A percentile compares a stretch with the other conserved stretches of the same genome.
Evolutionary conservation across 73 alveolate genomes (phyloP).

Genomic region (Blepharisma stoltei): DNA sequence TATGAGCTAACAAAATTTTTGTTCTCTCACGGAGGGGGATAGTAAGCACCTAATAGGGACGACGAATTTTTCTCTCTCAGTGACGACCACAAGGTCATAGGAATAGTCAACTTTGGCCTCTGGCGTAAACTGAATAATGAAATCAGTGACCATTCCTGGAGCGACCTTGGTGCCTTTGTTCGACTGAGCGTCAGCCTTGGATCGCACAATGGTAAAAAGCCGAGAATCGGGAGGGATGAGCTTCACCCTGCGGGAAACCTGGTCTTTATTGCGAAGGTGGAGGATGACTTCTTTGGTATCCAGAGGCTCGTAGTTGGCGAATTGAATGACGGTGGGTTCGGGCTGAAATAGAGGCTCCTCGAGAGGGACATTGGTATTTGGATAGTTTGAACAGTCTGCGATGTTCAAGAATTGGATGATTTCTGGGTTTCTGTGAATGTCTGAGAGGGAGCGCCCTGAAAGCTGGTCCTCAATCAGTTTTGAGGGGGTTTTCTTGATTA

Average conservation of each 20-base stretch:
- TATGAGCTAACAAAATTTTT: too few relatives aligned
- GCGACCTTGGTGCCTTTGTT: constrained; percentile 81
- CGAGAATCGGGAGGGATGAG: constrained; percentile 98
- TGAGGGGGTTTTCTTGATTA: constrained; percentile 45
- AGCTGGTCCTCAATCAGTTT: constrained; percentile 75
- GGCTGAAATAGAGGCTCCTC: constrained; percentile 99
- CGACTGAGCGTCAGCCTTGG: constrained; percentile 55
- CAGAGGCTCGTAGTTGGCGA: constrained; percentile 95
- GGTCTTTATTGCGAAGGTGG: constrained; percentile 93
- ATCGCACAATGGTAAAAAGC: constrained; percentile 48
- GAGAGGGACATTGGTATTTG: constrained; percentile 94
- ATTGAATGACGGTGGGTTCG: constrained; percentile 93
- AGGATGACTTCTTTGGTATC: constrained; percentile 67
- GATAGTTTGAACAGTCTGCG: constrained; percentile 90
- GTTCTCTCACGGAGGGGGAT: too few relatives aligned
- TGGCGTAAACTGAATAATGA: constrained; percentile 92
- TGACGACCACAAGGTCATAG: constrained; percentile 91
- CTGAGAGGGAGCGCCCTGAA: constrained; percentile 80
- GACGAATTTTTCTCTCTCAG: constrained; percentile 98
- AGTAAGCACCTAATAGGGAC: constrained; percentile 99
- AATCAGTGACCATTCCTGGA: constrained; percentile 97
- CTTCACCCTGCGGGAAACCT: constrained; percentile 95
- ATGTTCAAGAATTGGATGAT: constrained; percentile 93
- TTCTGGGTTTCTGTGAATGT: constrained; percentile 82
- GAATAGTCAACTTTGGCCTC: constrained; percentile 96